These are phyloP conservation scores for Lagenidium sp. DNA, from an alignment of 352 stramenopile genomes.

Conservation along the genomic window DNA sequence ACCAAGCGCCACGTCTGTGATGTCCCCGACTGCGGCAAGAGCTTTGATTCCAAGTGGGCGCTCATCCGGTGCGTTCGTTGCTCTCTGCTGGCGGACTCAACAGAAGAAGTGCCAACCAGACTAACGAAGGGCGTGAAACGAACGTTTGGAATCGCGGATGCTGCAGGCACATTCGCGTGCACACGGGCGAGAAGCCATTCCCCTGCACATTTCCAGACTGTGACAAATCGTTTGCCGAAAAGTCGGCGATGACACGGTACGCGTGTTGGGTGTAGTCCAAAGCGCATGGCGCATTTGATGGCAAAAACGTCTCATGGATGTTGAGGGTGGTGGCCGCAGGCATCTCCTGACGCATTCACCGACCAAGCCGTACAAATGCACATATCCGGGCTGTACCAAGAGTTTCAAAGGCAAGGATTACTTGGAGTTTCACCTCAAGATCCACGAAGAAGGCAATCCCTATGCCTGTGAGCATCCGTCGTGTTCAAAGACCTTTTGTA, in stretches of 20 bases:
- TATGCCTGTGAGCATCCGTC: slow-evolving; percentile 75
- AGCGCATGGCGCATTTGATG: too few species aligned
- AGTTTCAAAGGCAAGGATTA: slow-evolving; percentile 87
- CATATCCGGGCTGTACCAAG: slow-evolving; percentile 77
- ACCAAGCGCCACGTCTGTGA: slow-evolving; percentile 70
- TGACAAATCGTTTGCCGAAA: slow-evolving; percentile 85
- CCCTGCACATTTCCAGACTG: slow-evolving; percentile 73
- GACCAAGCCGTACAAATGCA: slow-evolving; percentile 83
- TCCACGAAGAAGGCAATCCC: slow-evolving; percentile 69
- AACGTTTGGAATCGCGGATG: neutral
- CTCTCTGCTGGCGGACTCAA: too few species aligned
- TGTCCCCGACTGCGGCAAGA: slow-evolving; percentile 60
- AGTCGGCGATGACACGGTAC: slow-evolving; percentile 79
- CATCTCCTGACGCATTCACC: slow-evolving; percentile 80
- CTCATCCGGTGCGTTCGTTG: slow-evolving; percentile 65
- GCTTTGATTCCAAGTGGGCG: slow-evolving; percentile 82
- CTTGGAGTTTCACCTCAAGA: slow-evolving; percentile 80
- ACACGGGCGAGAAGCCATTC: slow-evolving; percentile 86
- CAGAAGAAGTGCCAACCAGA: too few species aligned
- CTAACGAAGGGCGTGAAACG: too few species aligned
- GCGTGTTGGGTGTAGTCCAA: slow-evolving; percentile 1
- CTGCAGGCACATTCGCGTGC: slow-evolving; percentile 73
- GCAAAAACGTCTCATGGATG: too few species aligned
- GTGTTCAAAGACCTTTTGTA: slow-evolving; percentile 81
- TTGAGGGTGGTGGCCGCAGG: slow-evolving; percentile 11